Conservation (phyloP, 495 filamentous ascomycete species). For the Tuber melanosporum region DNA sequence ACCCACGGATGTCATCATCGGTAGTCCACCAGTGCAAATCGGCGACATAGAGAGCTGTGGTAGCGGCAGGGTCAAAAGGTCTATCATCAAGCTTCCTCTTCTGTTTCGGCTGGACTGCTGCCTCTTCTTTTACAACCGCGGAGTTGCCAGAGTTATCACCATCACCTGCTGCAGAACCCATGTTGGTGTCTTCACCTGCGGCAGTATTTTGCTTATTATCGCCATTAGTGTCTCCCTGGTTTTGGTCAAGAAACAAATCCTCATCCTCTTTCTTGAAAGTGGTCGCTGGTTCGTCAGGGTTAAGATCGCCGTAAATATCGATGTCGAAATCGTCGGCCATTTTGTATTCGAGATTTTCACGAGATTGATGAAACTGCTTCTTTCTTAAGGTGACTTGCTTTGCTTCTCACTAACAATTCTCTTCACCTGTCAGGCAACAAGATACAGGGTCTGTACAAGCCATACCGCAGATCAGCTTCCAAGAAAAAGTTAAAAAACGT, state of each 20-base stretch:
- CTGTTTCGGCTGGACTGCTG: constrained; percentile 46
- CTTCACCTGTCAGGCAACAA: constrained; percentile 36
- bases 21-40: constrained; percentile 96
- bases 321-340: constrained; percentile 97
- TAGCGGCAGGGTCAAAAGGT: constrained; percentile 69
- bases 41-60: constrained; percentile 71
- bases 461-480: constrained; percentile 43
- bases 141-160: constrained; percentile 44
- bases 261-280: constrained; percentile 42
- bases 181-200: constrained; percentile 43
- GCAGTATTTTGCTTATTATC: constrained; percentile 47
- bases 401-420: constrained; percentile 37
- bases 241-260: constrained; percentile 42
- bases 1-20: constrained; percentile 88
- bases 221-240: constrained; percentile 46
- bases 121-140: constrained; percentile 48
- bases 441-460: constrained; percentile 42
- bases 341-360: constrained; percentile 42
- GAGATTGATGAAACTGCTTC: constrained; percentile 40
- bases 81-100: constrained; percentile 61
- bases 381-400: constrained; percentile 40
- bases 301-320: constrained; percentile 89
- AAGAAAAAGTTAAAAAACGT: constrained; percentile 25
- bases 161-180: constrained; percentile 44
- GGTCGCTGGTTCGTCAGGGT: constrained; percentile 43